Base-by-base conservation (phyloP, 768 basidiomycete species). In the Serendipita sp. region DNA sequence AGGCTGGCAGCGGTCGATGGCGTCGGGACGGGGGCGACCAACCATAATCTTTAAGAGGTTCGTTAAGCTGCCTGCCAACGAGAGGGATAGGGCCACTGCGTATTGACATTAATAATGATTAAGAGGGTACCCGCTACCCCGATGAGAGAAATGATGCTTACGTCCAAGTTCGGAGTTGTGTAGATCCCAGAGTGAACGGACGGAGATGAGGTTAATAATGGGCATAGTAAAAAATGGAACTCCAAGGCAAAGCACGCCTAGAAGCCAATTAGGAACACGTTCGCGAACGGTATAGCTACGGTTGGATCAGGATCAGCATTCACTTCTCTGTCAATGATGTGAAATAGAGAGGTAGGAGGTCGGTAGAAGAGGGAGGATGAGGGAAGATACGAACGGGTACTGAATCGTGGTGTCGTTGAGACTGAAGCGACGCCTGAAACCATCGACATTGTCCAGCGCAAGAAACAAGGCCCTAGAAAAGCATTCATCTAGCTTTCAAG, bases 171-270 rank as follows among this genome's bases (percentile, higher is more conserved):
- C n/a, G 14, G 45, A 42, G 68, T 82, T 85, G 69, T 96, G 94
- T 31, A 86, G 74, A 69, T 96, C 94, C 92, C 93, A 97, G 76
- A 82, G 83, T 2, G 83, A 86, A n/a, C 86, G 80, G 30, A 90
- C 75, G 22, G 90, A 85, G 14, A 88, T 56, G 22, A 83, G 63
- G 67, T 89, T 88, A 67, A 94, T 78, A 20, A 82, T 66, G 20
- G 84, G 77, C 68, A 90, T 82, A 44, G 91, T 73, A 48, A 83
- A 68, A 20, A 90, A 70, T 0, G 94, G 94, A 2, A 88, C 77
- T 2, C 84, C 81, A 28, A 79, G 42, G 3, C 16, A 61, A 38
- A 56, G 17, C 60, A 74, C 81, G 58, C 68, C 88, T 86, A 3
- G 30, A 11, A 58, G 53, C 53, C 53, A 58, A 58, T 58, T 33